phyloP scores from a whole-genome alignment of 1,284 basidiomycete species.

The Trametes pubescens region DNA sequence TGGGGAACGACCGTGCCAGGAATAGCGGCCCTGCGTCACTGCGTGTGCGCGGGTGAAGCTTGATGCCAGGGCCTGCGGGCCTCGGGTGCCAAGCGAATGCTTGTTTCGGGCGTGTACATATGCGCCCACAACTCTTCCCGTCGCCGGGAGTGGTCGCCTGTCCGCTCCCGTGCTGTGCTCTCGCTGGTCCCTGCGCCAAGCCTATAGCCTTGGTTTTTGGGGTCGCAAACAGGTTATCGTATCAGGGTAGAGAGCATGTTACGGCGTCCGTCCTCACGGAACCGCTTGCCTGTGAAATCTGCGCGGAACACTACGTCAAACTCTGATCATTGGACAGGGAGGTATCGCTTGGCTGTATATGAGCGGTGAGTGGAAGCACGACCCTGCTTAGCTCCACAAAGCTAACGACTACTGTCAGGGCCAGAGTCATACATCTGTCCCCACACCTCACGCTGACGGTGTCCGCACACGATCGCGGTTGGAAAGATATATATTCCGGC shows the following conservation, averaged over 20 bases:
- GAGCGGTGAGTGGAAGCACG: no score
- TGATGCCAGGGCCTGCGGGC: background rate
- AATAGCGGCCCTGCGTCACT: no score
- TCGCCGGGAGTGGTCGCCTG: background rate
- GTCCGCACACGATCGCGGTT: no score
- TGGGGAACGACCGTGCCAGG: background rate
- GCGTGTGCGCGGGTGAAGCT: background rate
- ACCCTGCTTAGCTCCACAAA: no score
- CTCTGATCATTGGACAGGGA: no score
- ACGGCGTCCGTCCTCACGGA: background rate
- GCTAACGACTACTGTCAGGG: no score
- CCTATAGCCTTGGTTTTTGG: background rate
- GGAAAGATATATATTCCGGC: no score
- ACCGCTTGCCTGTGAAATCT: background rate
- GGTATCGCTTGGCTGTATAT: no score
- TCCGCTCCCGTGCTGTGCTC: background rate
- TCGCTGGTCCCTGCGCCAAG: background rate
- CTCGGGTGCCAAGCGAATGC: background rate
- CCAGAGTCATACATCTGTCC: no score
- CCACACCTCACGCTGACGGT: no score
- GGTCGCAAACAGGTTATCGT: no score
- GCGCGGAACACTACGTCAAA: background rate
- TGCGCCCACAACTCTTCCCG: slow-evolving; percentile 10
- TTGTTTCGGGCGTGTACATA: slow-evolving; percentile 6
- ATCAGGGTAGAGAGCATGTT: no score